Percentiles rank a stretch among this genome's conserved stretches.
phyloP scores from a whole-genome alignment of 2,329 filamentous ascomycete species.

The Trichoderma pleuroti region DNA sequence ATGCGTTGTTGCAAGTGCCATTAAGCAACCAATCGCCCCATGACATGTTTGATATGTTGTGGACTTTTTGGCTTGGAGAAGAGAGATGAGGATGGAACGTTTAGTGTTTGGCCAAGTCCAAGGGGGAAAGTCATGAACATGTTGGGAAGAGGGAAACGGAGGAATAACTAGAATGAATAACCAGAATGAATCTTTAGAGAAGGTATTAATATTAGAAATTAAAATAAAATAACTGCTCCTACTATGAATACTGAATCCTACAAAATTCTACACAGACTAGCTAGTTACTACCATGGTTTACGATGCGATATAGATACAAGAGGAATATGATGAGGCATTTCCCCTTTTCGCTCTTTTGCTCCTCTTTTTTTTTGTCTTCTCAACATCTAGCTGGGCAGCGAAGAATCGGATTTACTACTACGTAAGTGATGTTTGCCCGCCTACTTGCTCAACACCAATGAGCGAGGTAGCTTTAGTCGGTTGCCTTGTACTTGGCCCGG shows the following conservation, averaged over 20 bases:
- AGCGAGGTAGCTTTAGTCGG: constrained; percentile 40
- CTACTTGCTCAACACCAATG: neutral
- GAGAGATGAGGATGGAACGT: neutral
- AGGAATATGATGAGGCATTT: neutral
- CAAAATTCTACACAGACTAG: neutral
- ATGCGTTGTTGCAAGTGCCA: neutral
- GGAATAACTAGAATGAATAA: neutral
- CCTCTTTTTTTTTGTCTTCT: neutral
- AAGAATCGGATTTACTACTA: neutral
- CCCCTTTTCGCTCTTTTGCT: neutral
- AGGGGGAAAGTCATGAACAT: neutral
- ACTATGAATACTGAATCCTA: neutral
- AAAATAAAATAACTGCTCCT: neutral
- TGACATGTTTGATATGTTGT: neutral
- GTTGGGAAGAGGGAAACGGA: neutral
- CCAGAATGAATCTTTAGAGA: neutral
- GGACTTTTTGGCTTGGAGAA: neutral
- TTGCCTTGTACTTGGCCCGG: constrained; percentile 61
- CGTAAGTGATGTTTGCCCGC: neutral
- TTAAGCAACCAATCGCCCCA: neutral
- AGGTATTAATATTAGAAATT: neutral
- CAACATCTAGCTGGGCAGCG: neutral
- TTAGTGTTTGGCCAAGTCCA: no score
- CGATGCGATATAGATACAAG: neutral
- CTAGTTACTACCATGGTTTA: neutral